Evolutionary conservation across 2,329 filamentous ascomycete species (phyloP).

Genomic region (Paecilomyces sp.): DNA sequence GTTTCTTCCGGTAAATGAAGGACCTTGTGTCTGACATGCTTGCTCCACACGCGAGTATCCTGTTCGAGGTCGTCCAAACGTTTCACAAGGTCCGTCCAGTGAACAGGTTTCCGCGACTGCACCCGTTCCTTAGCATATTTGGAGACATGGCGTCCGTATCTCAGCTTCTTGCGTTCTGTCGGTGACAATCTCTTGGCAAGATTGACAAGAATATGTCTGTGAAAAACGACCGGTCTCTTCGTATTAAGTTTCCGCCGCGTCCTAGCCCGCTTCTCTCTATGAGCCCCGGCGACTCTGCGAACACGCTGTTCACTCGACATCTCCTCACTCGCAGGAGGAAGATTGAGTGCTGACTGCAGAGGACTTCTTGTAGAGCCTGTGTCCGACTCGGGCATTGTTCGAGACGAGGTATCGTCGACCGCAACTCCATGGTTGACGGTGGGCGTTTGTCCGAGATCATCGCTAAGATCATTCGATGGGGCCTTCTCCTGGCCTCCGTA

Average conservation of each 20-base stretch:
- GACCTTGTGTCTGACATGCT: slow-evolving; percentile 18
- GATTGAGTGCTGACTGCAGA: background rate
- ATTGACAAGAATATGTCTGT: background rate
- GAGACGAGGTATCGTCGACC: background rate
- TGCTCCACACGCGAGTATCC: slow-evolving; percentile 7
- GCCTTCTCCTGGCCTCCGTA: too few species aligned
- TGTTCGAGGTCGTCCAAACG: slow-evolving; percentile 17
- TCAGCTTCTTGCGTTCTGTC: slow-evolving; percentile 19
- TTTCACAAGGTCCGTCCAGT: slow-evolving; percentile 19
- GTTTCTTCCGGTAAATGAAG: slow-evolving; percentile 28
- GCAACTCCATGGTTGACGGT: background rate
- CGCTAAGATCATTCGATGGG: background rate
- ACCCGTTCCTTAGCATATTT: background rate
- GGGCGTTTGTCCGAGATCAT: background rate
- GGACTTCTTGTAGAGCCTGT: background rate
- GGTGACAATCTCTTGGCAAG: slow-evolving; percentile 10
- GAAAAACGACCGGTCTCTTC: background rate
- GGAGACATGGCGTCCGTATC: slow-evolving; percentile 12
- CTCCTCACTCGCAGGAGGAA: background rate
- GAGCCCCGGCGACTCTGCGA: background rate
- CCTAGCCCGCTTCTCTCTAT: background rate
- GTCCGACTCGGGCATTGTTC: background rate
- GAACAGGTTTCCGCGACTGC: slow-evolving; percentile 3
- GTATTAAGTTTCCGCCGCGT: background rate
- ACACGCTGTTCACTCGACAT: background rate